Percentiles rank a stretch among this genome's conserved stretches.
Evolutionary conservation across 176 grass and related monocot genomes (phyloP).

Genomic region (Aegilops bicornis): DNA sequence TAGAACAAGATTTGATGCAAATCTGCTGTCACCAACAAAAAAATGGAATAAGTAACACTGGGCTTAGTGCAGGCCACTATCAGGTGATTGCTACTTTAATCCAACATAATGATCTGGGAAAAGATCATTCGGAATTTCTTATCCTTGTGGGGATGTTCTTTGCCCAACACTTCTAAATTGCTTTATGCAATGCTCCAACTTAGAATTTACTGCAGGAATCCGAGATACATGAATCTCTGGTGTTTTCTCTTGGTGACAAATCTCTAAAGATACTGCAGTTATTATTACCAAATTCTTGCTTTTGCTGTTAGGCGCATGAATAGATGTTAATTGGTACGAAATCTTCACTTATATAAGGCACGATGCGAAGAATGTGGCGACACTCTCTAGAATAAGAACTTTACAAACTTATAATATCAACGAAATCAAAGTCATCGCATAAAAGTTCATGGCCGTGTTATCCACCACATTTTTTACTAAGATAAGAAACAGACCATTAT

Average conservation of each 20-base stretch:
- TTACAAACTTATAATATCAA: background rate
- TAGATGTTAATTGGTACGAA: constrained; percentile 11
- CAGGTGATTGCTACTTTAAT: constrained; percentile 35
- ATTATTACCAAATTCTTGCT: background rate
- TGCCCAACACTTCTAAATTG: background rate
- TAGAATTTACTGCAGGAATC: constrained; percentile 18
- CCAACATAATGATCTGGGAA: constrained; percentile 36
- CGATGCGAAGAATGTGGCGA: background rate
- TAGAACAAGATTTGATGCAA: constrained; percentile 41
- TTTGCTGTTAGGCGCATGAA: background rate
- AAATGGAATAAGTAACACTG: constrained; percentile 29
- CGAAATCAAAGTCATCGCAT: background rate
- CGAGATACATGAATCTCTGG: background rate
- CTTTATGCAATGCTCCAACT: background rate
- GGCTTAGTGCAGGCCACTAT: constrained; percentile 46
- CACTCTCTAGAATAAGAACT: background rate
- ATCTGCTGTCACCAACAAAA: constrained; percentile 28
- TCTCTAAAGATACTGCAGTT: constrained; percentile 1
- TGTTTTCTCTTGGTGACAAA: constrained; percentile 1
- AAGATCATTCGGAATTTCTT: constrained; percentile 32
- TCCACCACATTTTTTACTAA: background rate
- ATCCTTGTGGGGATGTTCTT: background rate
- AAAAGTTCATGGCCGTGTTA: background rate
- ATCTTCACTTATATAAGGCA: background rate
- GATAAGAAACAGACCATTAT: background rate